These are phyloP conservation scores for Panellus pusillus DNA, from an alignment of 768 basidiomycete genomes.

Conservation along the genomic window DNA sequence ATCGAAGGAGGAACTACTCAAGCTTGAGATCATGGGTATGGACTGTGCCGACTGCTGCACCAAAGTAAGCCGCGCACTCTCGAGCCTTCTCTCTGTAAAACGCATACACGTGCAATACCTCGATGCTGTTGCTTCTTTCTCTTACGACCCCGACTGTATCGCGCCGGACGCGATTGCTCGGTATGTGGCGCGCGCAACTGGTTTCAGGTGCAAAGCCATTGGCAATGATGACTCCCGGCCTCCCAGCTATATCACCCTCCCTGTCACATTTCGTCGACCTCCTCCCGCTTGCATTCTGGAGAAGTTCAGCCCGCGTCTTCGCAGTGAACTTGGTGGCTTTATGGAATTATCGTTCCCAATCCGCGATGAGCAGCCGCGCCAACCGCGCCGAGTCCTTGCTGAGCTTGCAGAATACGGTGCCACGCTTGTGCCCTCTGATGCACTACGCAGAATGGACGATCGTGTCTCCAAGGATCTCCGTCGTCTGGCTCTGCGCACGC, in stretches of 20 bases:
- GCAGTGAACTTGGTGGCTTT: conserved; percentile 6
- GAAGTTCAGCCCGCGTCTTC: conserved; percentile 9
- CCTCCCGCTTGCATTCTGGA: conserved; percentile 9
- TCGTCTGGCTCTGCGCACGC: conserved; percentile 27
- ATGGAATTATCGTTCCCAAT: conserved; percentile 20
- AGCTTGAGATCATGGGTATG: conserved; percentile 26
- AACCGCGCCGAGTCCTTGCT: conserved; percentile 34
- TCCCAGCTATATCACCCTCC: conserved; percentile 12
- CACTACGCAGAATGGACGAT: conserved; percentile 27
- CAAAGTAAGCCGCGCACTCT: conserved; percentile 21
- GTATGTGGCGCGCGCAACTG: conserved; percentile 23
- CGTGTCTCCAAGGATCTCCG: conserved; percentile 32
- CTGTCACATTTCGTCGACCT: conserved; percentile 8
- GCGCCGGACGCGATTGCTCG: conserved; percentile 17
- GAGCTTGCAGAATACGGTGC: conserved; percentile 23
- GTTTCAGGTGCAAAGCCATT: conserved; percentile 21
- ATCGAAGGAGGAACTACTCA: conserved; percentile 13
- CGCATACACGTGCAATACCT: conserved; percentile 17
- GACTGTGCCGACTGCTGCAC: conserved; percentile 24
- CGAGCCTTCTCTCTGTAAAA: conserved; percentile 20
- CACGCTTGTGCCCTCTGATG: conserved; percentile 25
- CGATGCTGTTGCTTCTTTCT: conserved; percentile 18
- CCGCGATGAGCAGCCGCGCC: conserved; percentile 7
- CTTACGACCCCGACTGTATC: conserved; percentile 21
- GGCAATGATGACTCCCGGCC: not conserved